Conservation (phyloP, 306 rosid species). For the Pueraria montana region DNA sequence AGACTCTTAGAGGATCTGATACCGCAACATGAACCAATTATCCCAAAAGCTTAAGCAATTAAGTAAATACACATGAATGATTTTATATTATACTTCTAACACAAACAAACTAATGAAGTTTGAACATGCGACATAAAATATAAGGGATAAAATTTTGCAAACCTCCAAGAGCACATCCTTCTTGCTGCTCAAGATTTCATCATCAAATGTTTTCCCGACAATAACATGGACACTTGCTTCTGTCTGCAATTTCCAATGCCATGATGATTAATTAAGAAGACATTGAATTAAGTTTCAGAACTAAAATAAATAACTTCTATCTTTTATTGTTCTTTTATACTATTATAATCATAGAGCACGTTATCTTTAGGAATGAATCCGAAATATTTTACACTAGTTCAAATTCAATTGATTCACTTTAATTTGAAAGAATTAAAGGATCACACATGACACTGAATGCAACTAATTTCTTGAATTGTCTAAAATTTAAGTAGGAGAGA, state of each 20-base stretch:
- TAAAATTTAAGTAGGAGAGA: constrained; percentile 8
- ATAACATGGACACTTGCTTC: constrained; percentile 66
- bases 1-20: not conserved
- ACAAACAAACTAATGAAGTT: not conserved
- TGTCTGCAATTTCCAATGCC: constrained; percentile 63
- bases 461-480: constrained; percentile 27
- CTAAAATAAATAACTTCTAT: constrained; percentile 11
- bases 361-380: not conserved
- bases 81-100: not conserved
- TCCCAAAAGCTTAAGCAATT: not conserved
- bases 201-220: constrained; percentile 86
- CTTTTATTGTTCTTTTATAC: constrained; percentile 16
- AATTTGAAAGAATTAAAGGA: constrained; percentile 2
- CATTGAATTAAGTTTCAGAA: not conserved
- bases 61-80: not conserved
- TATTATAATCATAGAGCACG: not conserved
- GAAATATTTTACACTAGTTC: constrained; percentile 12
- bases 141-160: constrained; percentile 45
- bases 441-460: not conserved
- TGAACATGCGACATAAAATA: constrained; percentile 12
- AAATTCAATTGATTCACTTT: constrained; percentile 19
- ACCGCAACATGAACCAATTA: not conserved
- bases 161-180: constrained; percentile 91
- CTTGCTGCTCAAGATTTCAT: constrained; percentile 68
- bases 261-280: constrained; percentile 15